Evolutionary conservation across 2,329 filamentous ascomycete genomes (phyloP), one percentile per base, ranked within the genome.

Genomic region (Xylogone sp.): DNA sequence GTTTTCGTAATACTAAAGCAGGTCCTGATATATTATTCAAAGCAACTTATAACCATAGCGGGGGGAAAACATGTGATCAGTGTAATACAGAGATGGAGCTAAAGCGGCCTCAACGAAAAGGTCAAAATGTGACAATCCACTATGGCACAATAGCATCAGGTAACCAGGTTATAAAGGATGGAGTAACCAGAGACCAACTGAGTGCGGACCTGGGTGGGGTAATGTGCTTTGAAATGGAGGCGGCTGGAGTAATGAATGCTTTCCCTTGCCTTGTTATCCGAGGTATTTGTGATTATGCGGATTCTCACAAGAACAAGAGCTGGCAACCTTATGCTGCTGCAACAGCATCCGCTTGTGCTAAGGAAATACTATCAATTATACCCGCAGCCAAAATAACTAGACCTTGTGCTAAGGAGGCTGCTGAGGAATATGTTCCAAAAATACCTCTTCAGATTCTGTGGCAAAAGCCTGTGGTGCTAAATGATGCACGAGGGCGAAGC

Each of bases 91-190:
- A 43, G 10, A 12, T 29, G 27, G 21, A 46, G 7, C 16, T 50
- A 3, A 3, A 48, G 20, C 20, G 53, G 21, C 20, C 24, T 16
- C 19, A 21, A 2, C 19, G 50, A 2, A 29, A 48, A 13, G 21
- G 31, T 21, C 16, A 24, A 18, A 22, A 27, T 27, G 27, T 31
- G 27, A 18, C n/a, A 18, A 45, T 54, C n/a, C 46, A 52, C 43
- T 56, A 54, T 27, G 52, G 54, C 7, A 50, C 31, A 22, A 56
- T 56, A 29, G 54, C 52, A 4, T 56, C 52, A n/a, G 47, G 46
- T 8, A 53, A 51, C 29, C 24, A 51, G 22, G 51, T 56, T 6
- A 51, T 53, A 45, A 56, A 51, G 42, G n/a, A 52, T 48, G 47
- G 49, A 13, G 20, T 16, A 5, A 48, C 46, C 27, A 44, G 49